phyloP scores from a whole-genome alignment of 148 eudicot genomes.

The Vaccinium myrtillus region DNA sequence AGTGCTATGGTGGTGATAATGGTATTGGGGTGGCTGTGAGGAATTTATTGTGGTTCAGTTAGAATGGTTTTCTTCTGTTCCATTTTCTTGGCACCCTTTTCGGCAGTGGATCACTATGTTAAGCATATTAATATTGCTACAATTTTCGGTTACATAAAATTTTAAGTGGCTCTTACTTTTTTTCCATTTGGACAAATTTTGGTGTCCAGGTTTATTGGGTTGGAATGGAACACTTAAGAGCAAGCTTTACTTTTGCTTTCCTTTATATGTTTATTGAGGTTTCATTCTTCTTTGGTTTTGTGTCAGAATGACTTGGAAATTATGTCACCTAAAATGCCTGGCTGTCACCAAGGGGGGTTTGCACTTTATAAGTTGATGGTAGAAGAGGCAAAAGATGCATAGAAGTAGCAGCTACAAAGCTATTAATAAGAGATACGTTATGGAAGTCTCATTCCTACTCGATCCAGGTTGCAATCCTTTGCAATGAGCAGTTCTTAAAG shows the following conservation, averaged over 20 bases:
- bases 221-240: not conserved
- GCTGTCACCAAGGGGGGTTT: constrained; percentile 94
- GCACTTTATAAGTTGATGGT: constrained; percentile 75
- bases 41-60: constrained; percentile 4
- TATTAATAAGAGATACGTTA: not conserved
- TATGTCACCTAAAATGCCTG: constrained; percentile 82
- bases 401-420: not conserved
- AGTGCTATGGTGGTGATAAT: not conserved
- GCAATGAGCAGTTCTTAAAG: not conserved
- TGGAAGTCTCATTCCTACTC: constrained; percentile 3
- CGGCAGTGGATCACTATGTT: not conserved
- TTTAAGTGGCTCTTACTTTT: not conserved
- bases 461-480: constrained; percentile 5
- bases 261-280: not conserved
- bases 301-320: constrained; percentile 69
- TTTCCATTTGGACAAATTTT: not conserved
- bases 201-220: not conserved
- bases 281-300: not conserved
- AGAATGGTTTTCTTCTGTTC: constrained; percentile 2
- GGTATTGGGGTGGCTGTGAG: not conserved
- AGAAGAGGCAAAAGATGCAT: constrained; percentile 27
- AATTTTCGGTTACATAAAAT: not conserved
- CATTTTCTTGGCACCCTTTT: not conserved
- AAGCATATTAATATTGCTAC: not conserved
- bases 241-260: constrained; percentile 7